Conservation (phyloP, 208 protist species). For the Entamoeba invadens region DNA sequence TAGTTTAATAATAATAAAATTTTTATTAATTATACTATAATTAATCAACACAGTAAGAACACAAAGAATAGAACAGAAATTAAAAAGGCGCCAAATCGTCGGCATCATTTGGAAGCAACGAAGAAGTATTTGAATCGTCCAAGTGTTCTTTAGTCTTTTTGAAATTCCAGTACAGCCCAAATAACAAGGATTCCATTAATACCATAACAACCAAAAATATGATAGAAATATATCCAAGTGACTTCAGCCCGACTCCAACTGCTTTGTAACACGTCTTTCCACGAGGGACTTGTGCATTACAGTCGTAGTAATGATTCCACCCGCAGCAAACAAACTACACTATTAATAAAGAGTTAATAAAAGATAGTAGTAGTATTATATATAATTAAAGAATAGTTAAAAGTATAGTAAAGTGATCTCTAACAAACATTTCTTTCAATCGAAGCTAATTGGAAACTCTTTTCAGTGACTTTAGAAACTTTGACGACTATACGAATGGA, state of each 20-base stretch:
- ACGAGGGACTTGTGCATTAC: not conserved
- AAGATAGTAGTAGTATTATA: too few relatives aligned
- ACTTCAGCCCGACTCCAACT: not conserved
- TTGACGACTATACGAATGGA: not conserved
- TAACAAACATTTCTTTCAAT: not conserved
- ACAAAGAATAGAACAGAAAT: too few relatives aligned
- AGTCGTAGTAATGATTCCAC: not conserved
- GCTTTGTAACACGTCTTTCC: not conserved
- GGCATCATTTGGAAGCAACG: not conserved
- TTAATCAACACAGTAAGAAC: too few relatives aligned
- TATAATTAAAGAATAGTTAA: too few relatives aligned
- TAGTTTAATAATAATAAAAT: too few relatives aligned
- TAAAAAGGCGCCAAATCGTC: not conserved
- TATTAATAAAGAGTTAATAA: not conserved
- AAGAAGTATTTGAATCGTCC: not conserved
- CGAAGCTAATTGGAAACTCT: not conserved
- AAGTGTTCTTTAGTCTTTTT: not conserved
- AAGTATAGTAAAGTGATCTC: not conserved
- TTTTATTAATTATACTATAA: too few relatives aligned
- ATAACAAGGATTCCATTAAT: not conserved
- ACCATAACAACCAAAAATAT: not conserved
- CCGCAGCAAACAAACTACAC: not conserved
- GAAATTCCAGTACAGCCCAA: not conserved
- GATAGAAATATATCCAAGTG: not conserved
- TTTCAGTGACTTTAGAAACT: not conserved